Conservation (phyloP, 2,329 filamentous ascomycete genomes). For the Seiridium cupressi region DNA sequence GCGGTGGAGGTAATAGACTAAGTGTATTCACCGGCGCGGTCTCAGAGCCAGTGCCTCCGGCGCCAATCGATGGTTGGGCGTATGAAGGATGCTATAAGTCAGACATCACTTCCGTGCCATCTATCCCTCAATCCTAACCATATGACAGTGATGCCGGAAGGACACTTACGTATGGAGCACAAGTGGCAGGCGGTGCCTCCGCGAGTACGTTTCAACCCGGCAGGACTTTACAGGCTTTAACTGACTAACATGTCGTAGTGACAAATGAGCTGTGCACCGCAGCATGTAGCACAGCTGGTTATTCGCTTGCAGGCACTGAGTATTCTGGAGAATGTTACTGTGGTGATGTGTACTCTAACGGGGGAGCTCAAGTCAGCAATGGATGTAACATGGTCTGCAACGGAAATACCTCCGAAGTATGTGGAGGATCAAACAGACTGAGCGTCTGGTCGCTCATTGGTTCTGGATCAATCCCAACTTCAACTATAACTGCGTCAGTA, state of each 20-base stretch:
- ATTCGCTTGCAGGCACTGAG: conserved; percentile 41
- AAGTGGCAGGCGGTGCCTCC: conserved; percentile 6
- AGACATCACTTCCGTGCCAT: not conserved
- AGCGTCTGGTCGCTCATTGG: conserved; percentile 16
- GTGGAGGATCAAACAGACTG: conserved; percentile 25
- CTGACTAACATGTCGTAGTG: conserved; percentile 7
- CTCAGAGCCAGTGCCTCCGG: conserved; percentile 5
- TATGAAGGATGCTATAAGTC: conserved; percentile 11
- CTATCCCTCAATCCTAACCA: not conserved
- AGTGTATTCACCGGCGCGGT: conserved; percentile 15
- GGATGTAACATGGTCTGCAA: conserved; percentile 42
- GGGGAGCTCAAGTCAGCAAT: conserved; percentile 28
- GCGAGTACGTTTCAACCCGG: conserved; percentile 6
- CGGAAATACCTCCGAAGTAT: conserved; percentile 39
- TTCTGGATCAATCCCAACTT: conserved; percentile 1
- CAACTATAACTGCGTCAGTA: not conserved
- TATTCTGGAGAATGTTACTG: conserved; percentile 48
- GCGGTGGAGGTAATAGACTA: conserved; percentile 39
- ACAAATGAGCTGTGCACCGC: conserved; percentile 32
- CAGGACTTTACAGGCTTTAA: not conserved
- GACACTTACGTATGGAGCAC: conserved; percentile 2
- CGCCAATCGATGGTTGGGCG: conserved; percentile 10
- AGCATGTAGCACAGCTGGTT: conserved; percentile 37
- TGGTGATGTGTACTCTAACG: conserved; percentile 38
- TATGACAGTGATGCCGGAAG: conserved; percentile 10